These are phyloP conservation scores for Pythium grandisporangium DNA, from an alignment of 352 stramenopile genomes.

Conservation along the genomic window DNA sequence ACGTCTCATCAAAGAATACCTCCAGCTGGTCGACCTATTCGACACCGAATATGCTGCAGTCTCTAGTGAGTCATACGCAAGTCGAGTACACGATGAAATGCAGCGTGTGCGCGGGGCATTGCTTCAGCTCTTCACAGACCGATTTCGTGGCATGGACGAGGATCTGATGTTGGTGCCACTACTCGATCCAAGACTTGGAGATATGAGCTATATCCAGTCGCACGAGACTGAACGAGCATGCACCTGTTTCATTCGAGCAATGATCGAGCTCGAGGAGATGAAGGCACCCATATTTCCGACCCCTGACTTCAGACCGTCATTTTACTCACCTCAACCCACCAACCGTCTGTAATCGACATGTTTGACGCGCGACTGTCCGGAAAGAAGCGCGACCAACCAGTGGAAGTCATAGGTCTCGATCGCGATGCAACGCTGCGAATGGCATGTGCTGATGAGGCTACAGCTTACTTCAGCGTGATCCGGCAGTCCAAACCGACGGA, in stretches of 20 bases:
- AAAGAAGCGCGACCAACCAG: not conserved
- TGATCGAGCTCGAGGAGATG: not conserved
- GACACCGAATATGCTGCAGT: not conserved
- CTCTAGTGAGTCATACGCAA: not conserved
- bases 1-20: constrained; percentile 1
- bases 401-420: not conserved
- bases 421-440: not conserved
- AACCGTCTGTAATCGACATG: not conserved
- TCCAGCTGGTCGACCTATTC: not conserved
- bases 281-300: no score
- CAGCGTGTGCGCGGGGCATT: not conserved
- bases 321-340: not conserved
- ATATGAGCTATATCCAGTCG: not conserved
- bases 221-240: not conserved
- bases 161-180: constrained; percentile 1
- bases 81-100: not conserved
- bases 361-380: not conserved
- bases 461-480: not conserved
- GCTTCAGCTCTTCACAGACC: not conserved
- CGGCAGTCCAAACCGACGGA: not conserved
- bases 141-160: not conserved
- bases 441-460: not conserved
- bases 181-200: constrained; percentile 1
- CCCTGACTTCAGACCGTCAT: not conserved
- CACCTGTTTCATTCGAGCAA: not conserved